Base-by-base conservation (phyloP, 2,329 filamentous ascomycete genomes). In the Coniella vitis region DNA sequence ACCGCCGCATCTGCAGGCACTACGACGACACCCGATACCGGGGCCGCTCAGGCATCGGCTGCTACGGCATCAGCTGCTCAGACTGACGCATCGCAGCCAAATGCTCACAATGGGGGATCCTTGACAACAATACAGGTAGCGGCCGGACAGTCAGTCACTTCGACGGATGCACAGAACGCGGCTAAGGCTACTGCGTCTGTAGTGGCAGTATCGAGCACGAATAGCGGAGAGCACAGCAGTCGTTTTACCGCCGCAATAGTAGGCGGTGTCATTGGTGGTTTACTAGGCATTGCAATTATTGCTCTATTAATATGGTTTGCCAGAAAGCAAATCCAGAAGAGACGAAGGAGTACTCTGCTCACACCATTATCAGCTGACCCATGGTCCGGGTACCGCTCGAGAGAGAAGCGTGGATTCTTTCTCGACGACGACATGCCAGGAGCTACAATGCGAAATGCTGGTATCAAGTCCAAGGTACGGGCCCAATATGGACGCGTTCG, bases 241-340 rank as follows among this genome's bases (percentile, higher is more conserved):
- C 56, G 61, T 22, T 67, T 63, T 7, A 69, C 69, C 0, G 62
- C 69, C 21, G 70, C 71, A 5, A 67, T 81, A 38, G 73, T 73
- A 1, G 76, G 73, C 9, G 72, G 75, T 35, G 70, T 78, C 3
- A 61, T 78, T 4, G 77, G 76, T 22, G 71, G 71, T 4, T 58
- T 76, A 2, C 69, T 72, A 0, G 63, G 69, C n/a, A 54, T 74
- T 32, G 67, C 68, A 3, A 50, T 79, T 14, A 56, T 77, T 19
- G 69, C 64, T 0, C 68, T 79, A 36, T 53, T 78, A 3, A 55
- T 77, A 9, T 81, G 75, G 75, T 67, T 75, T 54, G 70, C 69
- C 67, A 64, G 69, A 42, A 73, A 73, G 54, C 67, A 68, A 38
- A 53, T 61, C 45, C 56, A 65, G 39, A 64, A 65, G 55, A 69